Percentiles rank a stretch among this genome's conserved stretches.
Evolutionary conservation across 208 protist genomes (phyloP).

Genomic region (Angomonas desouzai): DNA sequence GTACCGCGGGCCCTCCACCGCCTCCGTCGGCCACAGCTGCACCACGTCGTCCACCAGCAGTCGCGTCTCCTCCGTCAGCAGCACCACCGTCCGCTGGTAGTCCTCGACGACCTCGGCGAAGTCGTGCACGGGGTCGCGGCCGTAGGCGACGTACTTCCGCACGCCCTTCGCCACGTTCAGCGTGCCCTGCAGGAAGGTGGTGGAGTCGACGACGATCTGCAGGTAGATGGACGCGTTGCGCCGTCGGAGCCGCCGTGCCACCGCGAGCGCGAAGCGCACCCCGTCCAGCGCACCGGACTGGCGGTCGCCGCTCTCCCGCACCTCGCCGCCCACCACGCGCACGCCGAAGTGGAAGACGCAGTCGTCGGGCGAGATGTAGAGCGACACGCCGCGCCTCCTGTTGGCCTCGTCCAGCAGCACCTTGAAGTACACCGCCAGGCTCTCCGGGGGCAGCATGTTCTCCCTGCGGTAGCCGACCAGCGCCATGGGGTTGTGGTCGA

Average conservation of each 20-base stretch:
- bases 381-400: constrained; percentile 17
- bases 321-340: constrained; percentile 8
- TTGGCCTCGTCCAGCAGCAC: constrained; percentile 12
- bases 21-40: constrained; percentile 14
- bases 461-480: not conserved
- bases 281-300: constrained; percentile 16
- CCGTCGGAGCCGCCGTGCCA: constrained; percentile 11
- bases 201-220: constrained; percentile 22
- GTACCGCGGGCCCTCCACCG: not conserved
- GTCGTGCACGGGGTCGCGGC: constrained; percentile 25
- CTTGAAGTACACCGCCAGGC: constrained; percentile 15
- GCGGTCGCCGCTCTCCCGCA: not conserved
- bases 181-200: constrained; percentile 19
- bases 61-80: constrained; percentile 38
- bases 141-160: constrained; percentile 20
- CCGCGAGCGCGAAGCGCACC: constrained; percentile 14
- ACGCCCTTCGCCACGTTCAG: constrained; percentile 12
- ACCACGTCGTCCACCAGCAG: constrained; percentile 26
- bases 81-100: constrained; percentile 22
- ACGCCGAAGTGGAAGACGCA: constrained; percentile 21
- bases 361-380: constrained; percentile 13
- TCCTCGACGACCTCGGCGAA: constrained; percentile 20
- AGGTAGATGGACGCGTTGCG: constrained; percentile 4
- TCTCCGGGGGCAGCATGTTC: constrained; percentile 11
- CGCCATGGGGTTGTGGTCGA: constrained; percentile 13